phyloP scores from a whole-genome alignment of 1,139 yeast genomes.

The Debaryomyces robertsiae region DNA sequence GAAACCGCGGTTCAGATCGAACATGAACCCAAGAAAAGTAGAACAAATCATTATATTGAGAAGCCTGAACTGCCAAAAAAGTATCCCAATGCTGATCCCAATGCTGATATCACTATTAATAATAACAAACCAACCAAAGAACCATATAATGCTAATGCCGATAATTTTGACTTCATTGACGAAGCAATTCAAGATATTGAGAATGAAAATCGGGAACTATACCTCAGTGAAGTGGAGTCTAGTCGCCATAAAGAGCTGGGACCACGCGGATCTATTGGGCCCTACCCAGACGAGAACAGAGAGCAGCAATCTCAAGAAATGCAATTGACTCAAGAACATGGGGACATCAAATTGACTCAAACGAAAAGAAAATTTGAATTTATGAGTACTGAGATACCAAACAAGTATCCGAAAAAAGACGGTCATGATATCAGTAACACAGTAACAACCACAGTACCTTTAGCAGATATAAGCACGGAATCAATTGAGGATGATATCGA shows the following conservation, averaged over 20 bases:
- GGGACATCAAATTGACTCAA: conserved; percentile 6
- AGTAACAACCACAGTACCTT: conserved; percentile 30
- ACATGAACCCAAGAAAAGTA: not conserved
- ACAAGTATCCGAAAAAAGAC: conserved; percentile 8
- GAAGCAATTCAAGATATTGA: conserved; percentile 3
- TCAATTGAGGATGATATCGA: conserved; percentile 15
- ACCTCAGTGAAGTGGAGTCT: not conserved
- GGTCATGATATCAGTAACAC: conserved; percentile 5
- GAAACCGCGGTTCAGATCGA: not conserved
- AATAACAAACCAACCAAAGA: not conserved
- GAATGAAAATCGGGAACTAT: not conserved
- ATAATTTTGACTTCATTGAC: not conserved
- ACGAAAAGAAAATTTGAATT: conserved; percentile 3
- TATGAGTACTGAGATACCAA: not conserved
- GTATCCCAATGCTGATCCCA: too few species aligned
- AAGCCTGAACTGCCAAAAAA: not conserved
- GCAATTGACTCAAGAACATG: conserved; percentile 24
- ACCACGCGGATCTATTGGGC: too few species aligned
- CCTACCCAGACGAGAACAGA: not conserved
- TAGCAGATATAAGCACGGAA: conserved; percentile 28
- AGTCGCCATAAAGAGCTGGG: not conserved
- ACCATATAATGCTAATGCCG: not conserved
- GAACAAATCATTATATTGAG: not conserved
- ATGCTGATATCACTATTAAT: too few species aligned
- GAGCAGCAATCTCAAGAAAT: conserved; percentile 20